These are phyloP conservation scores for Trebouxiophyceae sp. DNA, from an alignment of 163 green algal genomes.

Conservation along the genomic window DNA sequence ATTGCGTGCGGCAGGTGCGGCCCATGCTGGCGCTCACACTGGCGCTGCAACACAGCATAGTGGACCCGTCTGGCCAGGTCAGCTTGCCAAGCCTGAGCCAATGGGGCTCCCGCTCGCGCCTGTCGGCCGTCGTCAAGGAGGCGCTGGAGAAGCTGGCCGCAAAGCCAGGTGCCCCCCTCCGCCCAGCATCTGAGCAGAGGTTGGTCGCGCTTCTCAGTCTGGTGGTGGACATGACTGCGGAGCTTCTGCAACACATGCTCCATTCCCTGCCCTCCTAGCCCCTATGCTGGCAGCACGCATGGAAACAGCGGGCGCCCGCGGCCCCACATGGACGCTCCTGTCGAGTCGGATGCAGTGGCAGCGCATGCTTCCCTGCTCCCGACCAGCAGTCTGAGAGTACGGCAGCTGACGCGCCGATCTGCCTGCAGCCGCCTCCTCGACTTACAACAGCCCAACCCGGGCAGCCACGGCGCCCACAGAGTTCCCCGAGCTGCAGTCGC, in stretches of 20 bases:
- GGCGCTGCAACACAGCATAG: not conserved
- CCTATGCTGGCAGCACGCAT: not conserved
- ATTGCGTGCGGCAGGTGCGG: not conserved
- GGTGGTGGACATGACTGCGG: too few species aligned
- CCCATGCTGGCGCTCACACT: constrained; percentile 3
- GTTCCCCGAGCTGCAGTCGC: constrained; percentile 27
- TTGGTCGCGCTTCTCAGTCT: too few species aligned
- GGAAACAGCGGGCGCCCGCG: not conserved
- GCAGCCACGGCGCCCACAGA: constrained; percentile 4
- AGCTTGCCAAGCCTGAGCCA: not conserved
- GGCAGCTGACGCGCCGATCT: not conserved
- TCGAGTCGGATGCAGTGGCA: too few species aligned
- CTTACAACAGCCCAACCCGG: not conserved
- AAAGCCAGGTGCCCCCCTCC: not conserved
- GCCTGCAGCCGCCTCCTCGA: not conserved
- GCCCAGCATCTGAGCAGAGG: too few species aligned
- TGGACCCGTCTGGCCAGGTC: constrained; percentile 12
- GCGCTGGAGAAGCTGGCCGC: not conserved
- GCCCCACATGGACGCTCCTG: not conserved
- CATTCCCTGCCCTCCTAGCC: not conserved
- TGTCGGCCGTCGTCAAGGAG: not conserved
- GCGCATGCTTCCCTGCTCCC: too few species aligned
- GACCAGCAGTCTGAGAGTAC: not conserved
- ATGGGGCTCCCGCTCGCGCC: not conserved
- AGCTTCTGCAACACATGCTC: too few species aligned